phyloP scores from a whole-genome alignment of 2,329 filamentous ascomycete species.

The Exophiala sp. region DNA sequence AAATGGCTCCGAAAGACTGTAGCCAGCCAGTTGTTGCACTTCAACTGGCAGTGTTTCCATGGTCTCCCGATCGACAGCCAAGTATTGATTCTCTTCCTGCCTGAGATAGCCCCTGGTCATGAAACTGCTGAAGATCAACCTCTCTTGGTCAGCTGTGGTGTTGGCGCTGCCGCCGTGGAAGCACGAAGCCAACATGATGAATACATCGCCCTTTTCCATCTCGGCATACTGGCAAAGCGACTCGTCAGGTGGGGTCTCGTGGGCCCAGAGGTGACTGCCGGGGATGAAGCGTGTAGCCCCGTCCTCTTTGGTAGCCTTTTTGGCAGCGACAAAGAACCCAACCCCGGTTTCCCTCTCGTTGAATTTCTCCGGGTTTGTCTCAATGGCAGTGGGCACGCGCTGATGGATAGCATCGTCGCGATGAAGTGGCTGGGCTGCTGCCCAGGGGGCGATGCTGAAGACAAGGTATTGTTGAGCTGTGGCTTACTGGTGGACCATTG shows the following conservation, averaged over 20 bases:
- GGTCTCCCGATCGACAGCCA: not conserved
- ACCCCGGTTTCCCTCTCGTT: conserved; percentile 9
- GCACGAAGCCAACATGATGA: not conserved
- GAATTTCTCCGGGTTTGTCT: conserved; percentile 4
- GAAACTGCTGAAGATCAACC: not conserved
- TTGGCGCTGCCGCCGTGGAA: conserved; percentile 2
- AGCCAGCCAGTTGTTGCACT: not conserved
- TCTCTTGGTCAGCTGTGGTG: not conserved
- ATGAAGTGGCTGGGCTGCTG: conserved; percentile 14
- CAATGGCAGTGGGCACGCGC: not conserved
- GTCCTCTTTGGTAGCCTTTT: conserved; percentile 28
- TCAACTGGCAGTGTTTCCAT: not conserved
- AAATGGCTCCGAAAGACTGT: not conserved
- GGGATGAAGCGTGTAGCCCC: conserved; percentile 27
- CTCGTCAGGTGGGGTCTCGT: conserved; percentile 5
- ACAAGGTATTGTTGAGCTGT: conserved; percentile 15
- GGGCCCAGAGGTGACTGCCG: conserved; percentile 7
- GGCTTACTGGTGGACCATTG: not conserved
- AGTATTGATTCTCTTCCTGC: conserved; percentile 4
- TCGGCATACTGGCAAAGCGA: conserved; percentile 2
- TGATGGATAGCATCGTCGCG: conserved; percentile 15
- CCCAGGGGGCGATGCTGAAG: conserved; percentile 13
- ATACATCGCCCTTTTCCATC: not conserved
- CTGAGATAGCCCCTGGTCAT: not conserved
- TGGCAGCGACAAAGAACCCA: conserved; percentile 13